These are phyloP conservation scores for Ophiocordyceps camponoti-leonardi DNA, from an alignment of 2,329 filamentous ascomycete genomes.

Conservation along the genomic window DNA sequence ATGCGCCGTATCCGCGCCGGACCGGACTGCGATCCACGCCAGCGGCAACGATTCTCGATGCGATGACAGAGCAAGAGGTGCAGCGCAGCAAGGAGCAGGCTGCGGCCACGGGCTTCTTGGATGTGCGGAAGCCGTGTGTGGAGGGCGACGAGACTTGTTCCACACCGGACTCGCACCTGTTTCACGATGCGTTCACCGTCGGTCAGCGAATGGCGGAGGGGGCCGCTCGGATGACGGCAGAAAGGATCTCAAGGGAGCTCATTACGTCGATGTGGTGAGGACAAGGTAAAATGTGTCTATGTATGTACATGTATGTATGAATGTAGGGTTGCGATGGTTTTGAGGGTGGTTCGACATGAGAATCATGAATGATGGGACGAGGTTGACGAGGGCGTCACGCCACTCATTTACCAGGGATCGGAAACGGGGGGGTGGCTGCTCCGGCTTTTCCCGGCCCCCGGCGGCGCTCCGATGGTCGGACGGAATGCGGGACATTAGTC, in stretches of 20 bases:
- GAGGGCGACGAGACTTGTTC: constrained; percentile 17
- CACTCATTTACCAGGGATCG: too few relatives aligned
- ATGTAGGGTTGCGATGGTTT: too few relatives aligned
- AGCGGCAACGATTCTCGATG: constrained; percentile 21
- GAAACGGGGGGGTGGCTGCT: too few relatives aligned
- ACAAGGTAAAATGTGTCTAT: too few relatives aligned
- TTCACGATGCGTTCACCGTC: constrained; percentile 32
- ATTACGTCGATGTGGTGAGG: constrained; percentile 5
- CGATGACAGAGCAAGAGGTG: constrained; percentile 31
- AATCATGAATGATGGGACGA: too few relatives aligned
- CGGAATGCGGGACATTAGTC: not conserved
- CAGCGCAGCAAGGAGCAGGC: constrained; percentile 24
- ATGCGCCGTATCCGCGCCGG: constrained; percentile 18
- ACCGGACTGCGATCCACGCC: constrained; percentile 25
- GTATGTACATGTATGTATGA: too few relatives aligned
- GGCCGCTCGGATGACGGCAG: constrained; percentile 4
- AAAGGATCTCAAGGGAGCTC: constrained; percentile 7
- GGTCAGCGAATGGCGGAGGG: constrained; percentile 13
- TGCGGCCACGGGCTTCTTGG: constrained; percentile 24
- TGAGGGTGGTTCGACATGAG: not conserved
- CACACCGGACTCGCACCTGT: constrained; percentile 28
- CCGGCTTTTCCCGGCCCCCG: not conserved
- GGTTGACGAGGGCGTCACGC: too few relatives aligned
- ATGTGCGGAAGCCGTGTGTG: constrained; percentile 26
- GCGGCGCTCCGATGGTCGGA: not conserved